A percentile compares a stretch with the other conserved stretches of the same genome.
Conservation (phyloP, 805 yeast species). For the Sugiyamaella lignohabitans region DNA sequence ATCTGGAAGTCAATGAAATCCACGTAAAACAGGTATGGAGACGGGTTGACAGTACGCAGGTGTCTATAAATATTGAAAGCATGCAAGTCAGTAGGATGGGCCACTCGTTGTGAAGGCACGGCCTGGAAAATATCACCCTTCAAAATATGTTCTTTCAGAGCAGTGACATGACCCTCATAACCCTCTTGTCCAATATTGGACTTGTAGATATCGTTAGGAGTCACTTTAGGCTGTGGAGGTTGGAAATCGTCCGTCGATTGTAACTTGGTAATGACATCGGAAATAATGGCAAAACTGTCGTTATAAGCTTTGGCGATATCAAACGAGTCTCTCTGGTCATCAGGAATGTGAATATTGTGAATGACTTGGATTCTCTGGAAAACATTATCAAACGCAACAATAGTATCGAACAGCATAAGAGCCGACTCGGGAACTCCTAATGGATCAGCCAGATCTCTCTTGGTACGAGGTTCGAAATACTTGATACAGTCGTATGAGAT, state of each 20-base stretch:
- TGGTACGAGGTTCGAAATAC: slow-evolving; percentile 91
- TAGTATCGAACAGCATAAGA: slow-evolving; percentile 82
- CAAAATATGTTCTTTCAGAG: slow-evolving; percentile 71
- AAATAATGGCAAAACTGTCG: slow-evolving; percentile 52
- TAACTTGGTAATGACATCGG: slow-evolving; percentile 42
- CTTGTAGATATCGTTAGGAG: slow-evolving; percentile 58
- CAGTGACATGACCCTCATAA: slow-evolving; percentile 73
- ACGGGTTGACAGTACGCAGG: slow-evolving; percentile 91
- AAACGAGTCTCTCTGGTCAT: slow-evolving; percentile 19
- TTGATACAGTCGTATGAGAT: slow-evolving; percentile 94
- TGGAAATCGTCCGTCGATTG: slow-evolving; percentile 31
- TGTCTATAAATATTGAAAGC: slow-evolving; percentile 96
- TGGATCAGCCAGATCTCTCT: slow-evolving; percentile 65
- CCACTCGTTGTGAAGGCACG: slow-evolving; percentile 95
- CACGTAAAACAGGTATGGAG: slow-evolving; percentile 92
- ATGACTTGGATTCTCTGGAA: slow-evolving; percentile 89
- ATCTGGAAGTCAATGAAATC: slow-evolving; percentile 89
- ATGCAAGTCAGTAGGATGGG: slow-evolving; percentile 89
- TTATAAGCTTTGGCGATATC: slow-evolving; percentile 45
- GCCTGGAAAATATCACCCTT: slow-evolving; percentile 96
- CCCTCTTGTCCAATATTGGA: slow-evolving; percentile 94
- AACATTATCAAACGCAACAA: slow-evolving; percentile 90
- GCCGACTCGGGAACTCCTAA: slow-evolving; percentile 85
- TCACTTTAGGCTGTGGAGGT: slow-evolving; percentile 73
- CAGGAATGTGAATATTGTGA: slow-evolving; percentile 57